Conservation (phyloP, 2,329 filamentous ascomycete species). For the Coleophoma cylindrospora region DNA sequence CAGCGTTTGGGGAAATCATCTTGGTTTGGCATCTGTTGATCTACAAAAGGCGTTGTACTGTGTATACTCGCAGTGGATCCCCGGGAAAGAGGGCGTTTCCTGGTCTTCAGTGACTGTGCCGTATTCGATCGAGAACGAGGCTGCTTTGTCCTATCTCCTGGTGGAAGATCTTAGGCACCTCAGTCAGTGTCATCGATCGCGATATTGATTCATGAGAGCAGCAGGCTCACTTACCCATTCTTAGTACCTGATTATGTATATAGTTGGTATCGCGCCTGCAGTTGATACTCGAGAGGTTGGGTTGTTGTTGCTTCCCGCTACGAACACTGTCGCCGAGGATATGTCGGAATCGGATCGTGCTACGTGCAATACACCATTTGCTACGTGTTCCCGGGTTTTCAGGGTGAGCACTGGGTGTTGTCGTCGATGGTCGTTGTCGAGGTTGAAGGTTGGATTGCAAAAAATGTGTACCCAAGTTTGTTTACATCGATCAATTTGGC, state of each 20-base stretch:
- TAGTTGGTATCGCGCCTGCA: constrained; percentile 7
- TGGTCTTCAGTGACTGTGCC: constrained; percentile 34
- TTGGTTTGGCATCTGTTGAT: constrained; percentile 22
- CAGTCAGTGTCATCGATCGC: no score
- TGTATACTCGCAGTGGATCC: constrained; percentile 43
- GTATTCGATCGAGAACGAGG: constrained; percentile 39
- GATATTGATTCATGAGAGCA: not conserved
- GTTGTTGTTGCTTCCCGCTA: constrained; percentile 13
- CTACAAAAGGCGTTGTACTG: constrained; percentile 24
- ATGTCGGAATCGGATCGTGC: no score
- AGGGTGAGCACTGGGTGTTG: constrained; percentile 1
- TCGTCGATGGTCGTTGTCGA: constrained; percentile 3
- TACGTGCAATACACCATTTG: no score
- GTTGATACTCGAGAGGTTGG: constrained; percentile 13
- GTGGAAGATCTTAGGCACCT: constrained; percentile 17
- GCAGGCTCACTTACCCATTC: constrained; percentile 20
- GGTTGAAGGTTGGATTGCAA: constrained; percentile 1
- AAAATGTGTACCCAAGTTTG: no score
- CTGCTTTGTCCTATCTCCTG: constrained; percentile 29
- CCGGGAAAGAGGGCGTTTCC: constrained; percentile 38
- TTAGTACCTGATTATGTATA: constrained; percentile 3
- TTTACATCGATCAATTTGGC: no score
- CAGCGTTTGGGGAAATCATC: constrained; percentile 25
- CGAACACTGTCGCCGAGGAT: no score
- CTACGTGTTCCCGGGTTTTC: no score